Evolutionary conservation across 2,329 filamentous ascomycete genomes (phyloP).

Genomic region (Neoscytalidium dimidiatum): DNA sequence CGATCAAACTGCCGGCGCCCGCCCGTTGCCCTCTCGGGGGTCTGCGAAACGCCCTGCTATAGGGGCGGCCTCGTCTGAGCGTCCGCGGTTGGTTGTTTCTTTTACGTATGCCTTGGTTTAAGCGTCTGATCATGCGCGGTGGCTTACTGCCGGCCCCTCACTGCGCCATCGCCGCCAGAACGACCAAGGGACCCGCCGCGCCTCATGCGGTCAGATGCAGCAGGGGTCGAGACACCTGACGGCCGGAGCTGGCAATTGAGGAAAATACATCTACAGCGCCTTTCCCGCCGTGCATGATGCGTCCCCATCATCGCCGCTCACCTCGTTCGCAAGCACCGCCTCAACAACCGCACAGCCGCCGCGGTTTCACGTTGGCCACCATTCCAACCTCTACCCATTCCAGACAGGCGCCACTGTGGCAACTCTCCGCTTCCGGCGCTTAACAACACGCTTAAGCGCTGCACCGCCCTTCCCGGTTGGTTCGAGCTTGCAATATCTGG

Average conservation of each 20-base stretch:
- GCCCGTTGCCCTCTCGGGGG: not conserved
- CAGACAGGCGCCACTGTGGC: constrained; percentile 1
- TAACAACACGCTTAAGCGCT: not conserved
- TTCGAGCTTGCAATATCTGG: not conserved
- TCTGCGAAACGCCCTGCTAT: not conserved
- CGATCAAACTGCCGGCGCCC: constrained; percentile 2
- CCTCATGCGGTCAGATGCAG: constrained; percentile 13
- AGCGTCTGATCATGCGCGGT: not conserved
- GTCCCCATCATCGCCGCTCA: not conserved
- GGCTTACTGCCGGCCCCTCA: constrained; percentile 7
- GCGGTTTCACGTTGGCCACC: not conserved
- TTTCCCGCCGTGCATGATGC: not conserved
- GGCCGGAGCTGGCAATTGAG: not conserved
- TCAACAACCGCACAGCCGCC: not conserved
- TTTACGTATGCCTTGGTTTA: not conserved
- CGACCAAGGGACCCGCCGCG: not conserved
- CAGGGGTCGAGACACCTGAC: constrained; percentile 5
- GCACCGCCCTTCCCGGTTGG: not conserved
- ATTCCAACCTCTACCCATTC: not conserved
- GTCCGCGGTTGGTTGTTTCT: not conserved
- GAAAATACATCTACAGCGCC: constrained; percentile 5
- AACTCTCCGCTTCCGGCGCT: constrained; percentile 8
- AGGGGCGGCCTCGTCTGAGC: not conserved
- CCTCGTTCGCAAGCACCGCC: not conserved
- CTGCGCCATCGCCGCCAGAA: not conserved